These are phyloP conservation scores for Saturnispora besseyi DNA, from an alignment of 805 yeast genomes.

Conservation along the genomic window DNA sequence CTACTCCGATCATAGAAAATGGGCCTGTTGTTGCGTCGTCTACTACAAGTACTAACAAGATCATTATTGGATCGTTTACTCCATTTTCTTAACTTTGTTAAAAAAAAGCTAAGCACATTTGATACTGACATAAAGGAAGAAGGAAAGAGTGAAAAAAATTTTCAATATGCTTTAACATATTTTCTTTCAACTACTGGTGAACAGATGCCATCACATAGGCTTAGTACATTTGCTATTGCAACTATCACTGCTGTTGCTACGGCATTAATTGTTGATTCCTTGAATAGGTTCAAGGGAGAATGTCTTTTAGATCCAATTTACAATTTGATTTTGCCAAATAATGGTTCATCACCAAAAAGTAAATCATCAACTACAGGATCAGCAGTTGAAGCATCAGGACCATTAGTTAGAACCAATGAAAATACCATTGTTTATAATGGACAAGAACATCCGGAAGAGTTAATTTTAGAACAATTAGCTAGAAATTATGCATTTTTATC, in stretches of 20 bases:
- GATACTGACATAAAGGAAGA: neutral
- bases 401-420: conserved; percentile 8
- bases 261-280: conserved; percentile 1
- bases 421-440: conserved; percentile 10
- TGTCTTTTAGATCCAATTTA: neutral
- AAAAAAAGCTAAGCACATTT: neutral
- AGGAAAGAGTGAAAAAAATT: neutral
- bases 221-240: neutral
- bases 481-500: conserved; percentile 89
- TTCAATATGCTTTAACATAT: neutral
- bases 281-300: neutral
- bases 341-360: neutral
- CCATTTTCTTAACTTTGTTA: neutral
- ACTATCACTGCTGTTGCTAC: conserved; percentile 1
- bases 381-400: neutral
- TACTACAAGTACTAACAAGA: conserved; percentile 9
- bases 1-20: neutral
- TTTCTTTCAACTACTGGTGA: neutral
- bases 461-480: conserved; percentile 86
- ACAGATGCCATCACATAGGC: neutral
- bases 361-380: conserved; percentile 2
- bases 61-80: conserved; percentile 14
- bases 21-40: conserved; percentile 11
- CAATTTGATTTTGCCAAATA: neutral
- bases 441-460: conserved; percentile 45